phyloP scores from a whole-genome alignment of 371 early-diverging fungal species.

The Mucor circinelloides region DNA sequence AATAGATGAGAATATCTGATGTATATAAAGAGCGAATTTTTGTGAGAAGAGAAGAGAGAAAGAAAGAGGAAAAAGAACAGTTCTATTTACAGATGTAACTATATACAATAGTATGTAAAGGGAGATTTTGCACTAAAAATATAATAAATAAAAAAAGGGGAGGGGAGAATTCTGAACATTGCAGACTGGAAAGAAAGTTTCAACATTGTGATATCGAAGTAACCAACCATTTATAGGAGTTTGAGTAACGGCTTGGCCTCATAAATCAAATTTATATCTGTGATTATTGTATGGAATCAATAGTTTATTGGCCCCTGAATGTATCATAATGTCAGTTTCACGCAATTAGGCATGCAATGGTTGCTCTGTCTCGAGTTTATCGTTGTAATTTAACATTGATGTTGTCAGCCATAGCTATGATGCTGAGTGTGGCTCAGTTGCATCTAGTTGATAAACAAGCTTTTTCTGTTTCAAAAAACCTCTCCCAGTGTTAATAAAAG shows the following conservation, averaged over 20 bases:
- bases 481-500: background rate
- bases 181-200: background rate
- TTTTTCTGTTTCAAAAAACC: background rate
- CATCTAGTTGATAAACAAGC: background rate
- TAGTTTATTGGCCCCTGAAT: background rate
- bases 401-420: background rate
- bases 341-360: background rate
- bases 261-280: background rate
- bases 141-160: background rate
- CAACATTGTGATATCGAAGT: background rate
- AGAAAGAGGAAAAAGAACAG: background rate
- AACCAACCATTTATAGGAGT: conserved; percentile 4
- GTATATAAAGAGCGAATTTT: background rate
- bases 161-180: background rate
- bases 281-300: background rate
- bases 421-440: background rate
- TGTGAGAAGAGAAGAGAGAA: background rate
- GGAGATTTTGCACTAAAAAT: conserved; percentile 13
- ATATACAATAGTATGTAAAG: background rate
- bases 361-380: background rate
- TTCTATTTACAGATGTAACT: background rate
- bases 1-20: background rate
- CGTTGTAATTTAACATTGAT: background rate
- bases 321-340: background rate
- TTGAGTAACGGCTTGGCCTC: conserved; percentile 9